phyloP scores from a whole-genome alignment of 106 monocot species.

The Ottelia alismoides region DNA sequence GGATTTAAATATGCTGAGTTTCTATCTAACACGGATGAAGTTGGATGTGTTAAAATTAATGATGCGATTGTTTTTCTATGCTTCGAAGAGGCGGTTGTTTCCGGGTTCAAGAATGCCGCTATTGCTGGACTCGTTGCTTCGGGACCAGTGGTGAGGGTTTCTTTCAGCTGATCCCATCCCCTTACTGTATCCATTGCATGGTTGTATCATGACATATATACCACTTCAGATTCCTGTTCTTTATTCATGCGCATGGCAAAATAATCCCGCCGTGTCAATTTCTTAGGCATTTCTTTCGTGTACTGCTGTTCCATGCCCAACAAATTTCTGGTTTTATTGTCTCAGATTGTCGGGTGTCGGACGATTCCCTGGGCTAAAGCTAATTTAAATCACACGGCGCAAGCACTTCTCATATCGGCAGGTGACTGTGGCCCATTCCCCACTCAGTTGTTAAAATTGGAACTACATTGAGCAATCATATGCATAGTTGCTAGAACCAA shows the following conservation, averaged over 20 bases:
- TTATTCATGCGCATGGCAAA: background rate
- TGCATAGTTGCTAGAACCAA: too few relatives aligned
- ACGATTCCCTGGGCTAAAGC: slow-evolving; percentile 71
- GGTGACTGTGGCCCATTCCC: too few relatives aligned
- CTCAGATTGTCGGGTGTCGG: slow-evolving; percentile 51
- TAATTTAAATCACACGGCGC: slow-evolving; percentile 67
- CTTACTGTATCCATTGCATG: too few relatives aligned
- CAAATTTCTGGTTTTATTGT: background rate
- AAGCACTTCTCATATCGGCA: slow-evolving; percentile 60
- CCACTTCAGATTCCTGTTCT: background rate
- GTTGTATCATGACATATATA: too few relatives aligned
- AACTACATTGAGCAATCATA: too few relatives aligned
- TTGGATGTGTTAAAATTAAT: too few relatives aligned
- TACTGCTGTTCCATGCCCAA: background rate
- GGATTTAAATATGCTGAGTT: too few relatives aligned
- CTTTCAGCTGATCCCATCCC: too few relatives aligned
- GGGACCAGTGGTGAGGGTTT: slow-evolving; percentile 2
- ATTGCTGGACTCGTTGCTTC: slow-evolving; percentile 4
- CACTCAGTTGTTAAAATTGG: too few relatives aligned
- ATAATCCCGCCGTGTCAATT: background rate
- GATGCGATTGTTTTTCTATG: too few relatives aligned
- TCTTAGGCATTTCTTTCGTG: background rate
- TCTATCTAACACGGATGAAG: too few relatives aligned
- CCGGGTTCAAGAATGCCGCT: slow-evolving; percentile 4
- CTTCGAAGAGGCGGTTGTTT: slow-evolving; percentile 3